A percentile compares a stretch with the other conserved stretches of the same genome.
These are phyloP conservation scores for Ogataea corticis DNA, from an alignment of 805 yeast genomes.

Conservation along the genomic window DNA sequence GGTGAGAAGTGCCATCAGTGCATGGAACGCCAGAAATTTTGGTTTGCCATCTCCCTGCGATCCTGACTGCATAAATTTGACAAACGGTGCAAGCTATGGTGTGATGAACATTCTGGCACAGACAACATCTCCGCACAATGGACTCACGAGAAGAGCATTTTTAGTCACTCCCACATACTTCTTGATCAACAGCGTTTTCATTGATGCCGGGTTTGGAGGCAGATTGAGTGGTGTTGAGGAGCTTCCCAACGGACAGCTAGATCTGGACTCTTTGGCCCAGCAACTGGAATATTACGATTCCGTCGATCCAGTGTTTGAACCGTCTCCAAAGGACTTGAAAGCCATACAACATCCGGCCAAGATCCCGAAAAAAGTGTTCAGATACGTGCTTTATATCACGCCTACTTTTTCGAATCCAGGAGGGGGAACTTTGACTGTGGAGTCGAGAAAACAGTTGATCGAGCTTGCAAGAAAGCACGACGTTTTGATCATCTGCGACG, in stretches of 20 bases:
- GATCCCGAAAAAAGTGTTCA: slow-evolving; percentile 52
- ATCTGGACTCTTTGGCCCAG: slow-evolving; percentile 49
- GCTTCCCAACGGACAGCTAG: slow-evolving; percentile 46
- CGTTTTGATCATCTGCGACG: slow-evolving; percentile 72
- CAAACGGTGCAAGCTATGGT: slow-evolving; percentile 85
- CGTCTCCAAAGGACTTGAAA: slow-evolving; percentile 25
- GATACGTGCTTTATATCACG: slow-evolving; percentile 70
- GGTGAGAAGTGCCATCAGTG: slow-evolving; percentile 56
- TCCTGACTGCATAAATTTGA: slow-evolving; percentile 60
- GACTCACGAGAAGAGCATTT: slow-evolving; percentile 69
- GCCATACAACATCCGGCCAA: slow-evolving; percentile 41
- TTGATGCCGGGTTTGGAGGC: slow-evolving; percentile 76
- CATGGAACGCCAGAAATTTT: slow-evolving; percentile 51
- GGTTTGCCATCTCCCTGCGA: slow-evolving; percentile 31
- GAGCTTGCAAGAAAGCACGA: slow-evolving; percentile 74
- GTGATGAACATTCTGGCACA: slow-evolving; percentile 65
- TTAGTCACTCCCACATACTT: slow-evolving; percentile 80
- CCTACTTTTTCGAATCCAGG: slow-evolving; percentile 85
- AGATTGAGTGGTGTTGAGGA: slow-evolving; percentile 70
- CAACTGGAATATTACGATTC: slow-evolving; percentile 45
- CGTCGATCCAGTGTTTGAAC: slow-evolving; percentile 23
- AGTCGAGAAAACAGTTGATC: slow-evolving; percentile 52
- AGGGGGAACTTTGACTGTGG: slow-evolving; percentile 57
- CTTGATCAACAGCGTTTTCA: slow-evolving; percentile 68
- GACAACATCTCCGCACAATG: slow-evolving; percentile 58